phyloP scores from a whole-genome alignment of 2,329 filamentous ascomycete species.

The Penicillium oxalicum region DNA sequence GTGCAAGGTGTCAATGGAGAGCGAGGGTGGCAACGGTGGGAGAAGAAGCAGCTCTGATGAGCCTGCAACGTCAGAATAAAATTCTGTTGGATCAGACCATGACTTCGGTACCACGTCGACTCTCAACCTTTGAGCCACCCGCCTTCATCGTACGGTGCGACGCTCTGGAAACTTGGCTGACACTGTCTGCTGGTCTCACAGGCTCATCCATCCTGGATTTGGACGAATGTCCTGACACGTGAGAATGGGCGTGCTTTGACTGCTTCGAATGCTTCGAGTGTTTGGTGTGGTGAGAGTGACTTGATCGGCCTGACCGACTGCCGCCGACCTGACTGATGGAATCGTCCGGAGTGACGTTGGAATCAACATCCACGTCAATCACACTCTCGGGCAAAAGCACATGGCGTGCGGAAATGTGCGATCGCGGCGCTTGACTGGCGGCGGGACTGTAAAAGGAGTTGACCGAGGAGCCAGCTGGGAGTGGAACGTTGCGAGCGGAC shows the following conservation, averaged over 20 bases:
- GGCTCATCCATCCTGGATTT: conserved; percentile 36
- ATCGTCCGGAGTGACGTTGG: conserved; percentile 70
- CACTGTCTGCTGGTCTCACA: conserved; percentile 34
- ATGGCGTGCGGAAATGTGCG: conserved; percentile 20
- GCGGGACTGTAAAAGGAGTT: conserved; percentile 22
- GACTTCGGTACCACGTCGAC: conserved; percentile 26
- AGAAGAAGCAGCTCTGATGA: too few relatives aligned
- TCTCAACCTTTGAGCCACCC: conserved; percentile 22
- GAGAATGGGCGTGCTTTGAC: conserved; percentile 22
- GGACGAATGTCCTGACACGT: conserved; percentile 26
- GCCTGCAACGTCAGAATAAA: too few relatives aligned
- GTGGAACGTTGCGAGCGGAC: conserved; percentile 20
- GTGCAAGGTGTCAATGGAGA: too few relatives aligned
- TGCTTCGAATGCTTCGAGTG: conserved; percentile 24
- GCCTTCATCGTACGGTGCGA: conserved; percentile 29
- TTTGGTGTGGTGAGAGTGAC: conserved; percentile 23
- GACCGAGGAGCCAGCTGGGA: conserved; percentile 25
- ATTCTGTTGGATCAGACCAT: conserved; percentile 5
- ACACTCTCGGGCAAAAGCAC: conserved; percentile 31
- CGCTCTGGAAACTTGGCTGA: conserved; percentile 34
- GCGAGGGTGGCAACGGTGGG: too few relatives aligned
- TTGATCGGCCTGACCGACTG: conserved; percentile 20
- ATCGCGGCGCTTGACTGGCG: conserved; percentile 16
- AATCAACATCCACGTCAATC: conserved; percentile 32
- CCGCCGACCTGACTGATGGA: conserved; percentile 63